Evolutionary conservation across 805 yeast genomes (phyloP).

Genomic region (Yamadazyma phyllophila): DNA sequence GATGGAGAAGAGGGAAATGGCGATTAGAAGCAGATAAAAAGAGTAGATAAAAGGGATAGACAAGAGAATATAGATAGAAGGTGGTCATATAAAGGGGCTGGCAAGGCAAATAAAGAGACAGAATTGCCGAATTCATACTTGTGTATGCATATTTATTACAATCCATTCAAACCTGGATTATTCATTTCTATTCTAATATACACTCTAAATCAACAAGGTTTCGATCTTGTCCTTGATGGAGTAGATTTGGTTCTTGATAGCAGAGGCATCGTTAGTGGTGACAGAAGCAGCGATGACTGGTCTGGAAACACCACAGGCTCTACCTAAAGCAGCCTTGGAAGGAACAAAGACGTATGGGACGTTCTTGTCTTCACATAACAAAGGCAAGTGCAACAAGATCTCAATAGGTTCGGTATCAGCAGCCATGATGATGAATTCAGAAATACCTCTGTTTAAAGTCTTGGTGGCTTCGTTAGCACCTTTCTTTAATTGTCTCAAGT

Average conservation of each 20-base stretch:
- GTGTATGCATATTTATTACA: no score
- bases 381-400: slow-evolving; percentile 94
- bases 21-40: background rate
- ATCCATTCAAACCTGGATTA: background rate
- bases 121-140: background rate
- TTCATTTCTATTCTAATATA: slow-evolving; percentile 7
- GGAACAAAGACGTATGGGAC: slow-evolving; percentile 99
- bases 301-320: slow-evolving; percentile 99
- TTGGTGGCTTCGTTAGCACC: slow-evolving; percentile 99
- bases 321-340: slow-evolving; percentile 96
- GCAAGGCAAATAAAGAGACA: background rate
- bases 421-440: slow-evolving; percentile 99
- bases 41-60: background rate
- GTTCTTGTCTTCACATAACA: slow-evolving; percentile 98
- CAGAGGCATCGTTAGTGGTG: slow-evolving; percentile 97
- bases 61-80: background rate
- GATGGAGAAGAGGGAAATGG: background rate
- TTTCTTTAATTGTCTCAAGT: slow-evolving; percentile 96
- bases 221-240: slow-evolving; percentile 99
- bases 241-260: slow-evolving; percentile 95
- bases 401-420: slow-evolving; percentile 99
- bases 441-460: slow-evolving; percentile 98
- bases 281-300: slow-evolving; percentile 98
- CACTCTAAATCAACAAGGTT: slow-evolving; percentile 69
- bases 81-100: background rate